Evolutionary conservation across 768 basidiomycete genomes (phyloP).

Genomic region (Termitomyces sp.): DNA sequence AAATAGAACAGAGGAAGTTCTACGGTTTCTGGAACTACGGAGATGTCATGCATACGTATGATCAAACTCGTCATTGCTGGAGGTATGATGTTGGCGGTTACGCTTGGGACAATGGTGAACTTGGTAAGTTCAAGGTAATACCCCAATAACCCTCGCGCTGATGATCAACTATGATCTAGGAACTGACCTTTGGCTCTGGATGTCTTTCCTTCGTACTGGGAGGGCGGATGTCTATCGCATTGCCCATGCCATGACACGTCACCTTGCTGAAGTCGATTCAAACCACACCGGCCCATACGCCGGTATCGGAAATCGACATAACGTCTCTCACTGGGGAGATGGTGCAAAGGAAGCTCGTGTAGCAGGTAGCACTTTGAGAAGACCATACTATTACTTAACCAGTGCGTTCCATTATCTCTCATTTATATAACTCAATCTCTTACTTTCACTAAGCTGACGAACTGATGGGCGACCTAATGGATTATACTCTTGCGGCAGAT

Average conservation of each 20-base stretch:
- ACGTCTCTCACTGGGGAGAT: constrained; percentile 40
- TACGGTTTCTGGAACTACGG: constrained; percentile 42
- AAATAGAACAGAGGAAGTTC: constrained; percentile 33
- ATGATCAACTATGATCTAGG: constrained; percentile 14
- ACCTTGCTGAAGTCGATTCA: constrained; percentile 36
- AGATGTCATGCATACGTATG: constrained; percentile 40
- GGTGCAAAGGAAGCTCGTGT: constrained; percentile 39
- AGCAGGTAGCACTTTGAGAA: constrained; percentile 31
- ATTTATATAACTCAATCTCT: neutral
- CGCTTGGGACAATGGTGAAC: constrained; percentile 39
- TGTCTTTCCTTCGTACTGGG: constrained; percentile 39
- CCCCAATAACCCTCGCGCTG: neutral
- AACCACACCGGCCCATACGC: constrained; percentile 38
- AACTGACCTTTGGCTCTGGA: constrained; percentile 39
- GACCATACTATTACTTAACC: constrained; percentile 38
- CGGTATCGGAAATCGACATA: constrained; percentile 35
- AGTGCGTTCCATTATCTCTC: constrained; percentile 19
- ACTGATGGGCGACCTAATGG: constrained; percentile 38
- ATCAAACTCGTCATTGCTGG: constrained; percentile 39
- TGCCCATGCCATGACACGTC: constrained; percentile 35
- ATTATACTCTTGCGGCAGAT: constrained; percentile 34
- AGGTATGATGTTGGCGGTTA: constrained; percentile 37
- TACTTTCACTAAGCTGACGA: constrained; percentile 29
- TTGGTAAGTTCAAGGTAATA: constrained; percentile 21
- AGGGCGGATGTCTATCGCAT: constrained; percentile 34